phyloP scores from a whole-genome alignment of 73 alveolate species.

The Uronychia setigera region DNA sequence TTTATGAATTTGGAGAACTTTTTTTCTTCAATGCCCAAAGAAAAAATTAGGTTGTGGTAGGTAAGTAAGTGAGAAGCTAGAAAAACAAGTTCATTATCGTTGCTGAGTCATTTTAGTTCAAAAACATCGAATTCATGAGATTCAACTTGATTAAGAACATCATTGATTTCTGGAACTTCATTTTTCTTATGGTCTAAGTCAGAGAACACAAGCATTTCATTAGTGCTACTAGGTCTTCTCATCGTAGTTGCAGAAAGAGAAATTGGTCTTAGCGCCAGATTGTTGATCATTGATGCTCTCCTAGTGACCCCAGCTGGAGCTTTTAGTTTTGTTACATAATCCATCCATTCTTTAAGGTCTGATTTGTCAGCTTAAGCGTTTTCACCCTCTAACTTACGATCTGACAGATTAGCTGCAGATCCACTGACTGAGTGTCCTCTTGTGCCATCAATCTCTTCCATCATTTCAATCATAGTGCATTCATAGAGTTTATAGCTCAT shows the following conservation, averaged over 20 bases:
- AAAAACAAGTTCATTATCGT: constrained; percentile 32
- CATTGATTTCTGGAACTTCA: neutral
- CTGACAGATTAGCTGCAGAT: no score
- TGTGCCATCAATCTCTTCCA: neutral
- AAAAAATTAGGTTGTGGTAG: constrained; percentile 17
- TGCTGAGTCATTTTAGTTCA: constrained; percentile 18
- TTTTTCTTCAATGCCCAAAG: constrained; percentile 20
- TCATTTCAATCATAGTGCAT: neutral
- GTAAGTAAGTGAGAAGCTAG: constrained; percentile 12
- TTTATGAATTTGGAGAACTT: constrained; percentile 40
- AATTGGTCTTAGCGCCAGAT: neutral
- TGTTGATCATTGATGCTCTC: neutral
- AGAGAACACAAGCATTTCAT: neutral
- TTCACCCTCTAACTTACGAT: no score
- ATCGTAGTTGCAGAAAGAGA: neutral
- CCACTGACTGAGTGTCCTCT: no score
- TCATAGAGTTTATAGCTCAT: constrained; percentile 43
- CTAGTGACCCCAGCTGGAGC: neutral
- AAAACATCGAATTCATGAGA: constrained; percentile 44
- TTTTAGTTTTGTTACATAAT: no score
- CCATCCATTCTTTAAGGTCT: neutral
- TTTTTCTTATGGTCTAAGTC: neutral
- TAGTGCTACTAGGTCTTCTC: neutral
- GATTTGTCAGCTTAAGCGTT: neutral
- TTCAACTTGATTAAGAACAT: constrained; percentile 7